Evolutionary conservation across 768 basidiomycete species (phyloP).

Genomic region (Cystofilobasidium bisporidii): DNA sequence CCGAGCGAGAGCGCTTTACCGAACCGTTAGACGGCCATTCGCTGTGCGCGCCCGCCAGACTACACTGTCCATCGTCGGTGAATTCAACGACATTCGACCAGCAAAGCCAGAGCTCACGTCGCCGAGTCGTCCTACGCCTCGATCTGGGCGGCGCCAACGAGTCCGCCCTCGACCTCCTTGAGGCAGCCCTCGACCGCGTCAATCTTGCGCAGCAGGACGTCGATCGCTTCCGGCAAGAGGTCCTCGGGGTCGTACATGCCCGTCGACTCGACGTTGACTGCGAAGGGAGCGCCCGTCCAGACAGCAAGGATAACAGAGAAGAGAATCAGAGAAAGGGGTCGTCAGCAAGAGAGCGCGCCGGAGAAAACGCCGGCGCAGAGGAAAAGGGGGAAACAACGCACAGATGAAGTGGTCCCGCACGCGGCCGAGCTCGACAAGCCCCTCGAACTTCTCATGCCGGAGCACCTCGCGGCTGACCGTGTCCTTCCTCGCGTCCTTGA

Average conservation of each 20-base stretch:
- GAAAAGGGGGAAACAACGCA: conserved; percentile 43
- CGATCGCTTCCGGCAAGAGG: conserved; percentile 66
- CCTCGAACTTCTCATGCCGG: conserved; percentile 81
- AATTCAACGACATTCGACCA: too few species aligned
- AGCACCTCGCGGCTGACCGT: conserved; percentile 86
- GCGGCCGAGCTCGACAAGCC: conserved; percentile 67
- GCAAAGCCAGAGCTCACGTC: too few species aligned
- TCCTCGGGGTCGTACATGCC: conserved; percentile 78
- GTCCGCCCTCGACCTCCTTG: conserved; percentile 8
- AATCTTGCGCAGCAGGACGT: conserved; percentile 74
- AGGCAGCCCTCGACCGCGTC: conserved; percentile 25
- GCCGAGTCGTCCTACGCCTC: too few species aligned
- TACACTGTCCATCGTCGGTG: too few species aligned
- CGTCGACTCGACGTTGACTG: conserved; percentile 84
- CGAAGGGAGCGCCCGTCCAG: not conserved
- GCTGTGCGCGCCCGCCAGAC: too few species aligned
- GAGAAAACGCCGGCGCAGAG: conserved; percentile 13
- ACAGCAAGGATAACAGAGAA: not conserved
- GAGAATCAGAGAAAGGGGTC: not conserved
- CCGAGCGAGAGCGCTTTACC: too few species aligned
- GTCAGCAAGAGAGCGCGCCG: too few species aligned
- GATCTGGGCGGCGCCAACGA: not conserved
- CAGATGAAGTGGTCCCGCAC: conserved; percentile 90
- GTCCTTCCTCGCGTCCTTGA: conserved; percentile 59
- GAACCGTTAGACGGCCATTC: too few species aligned